Evolutionary conservation across 75 land plant genomes (phyloP).

Genomic region (Cupressus sempervirens): DNA sequence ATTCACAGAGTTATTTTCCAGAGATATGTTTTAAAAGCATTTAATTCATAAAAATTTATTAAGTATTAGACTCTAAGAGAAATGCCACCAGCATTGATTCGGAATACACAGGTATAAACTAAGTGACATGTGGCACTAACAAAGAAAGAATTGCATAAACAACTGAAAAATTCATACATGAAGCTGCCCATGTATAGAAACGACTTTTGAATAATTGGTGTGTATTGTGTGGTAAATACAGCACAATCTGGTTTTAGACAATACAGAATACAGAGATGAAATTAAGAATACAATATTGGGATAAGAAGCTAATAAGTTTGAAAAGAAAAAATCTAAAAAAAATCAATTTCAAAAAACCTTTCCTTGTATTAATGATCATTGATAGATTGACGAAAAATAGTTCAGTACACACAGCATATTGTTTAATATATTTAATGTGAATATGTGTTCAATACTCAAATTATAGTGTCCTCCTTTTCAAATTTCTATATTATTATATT

Average conservation of each 20-base stretch:
- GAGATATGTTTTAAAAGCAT: not conserved
- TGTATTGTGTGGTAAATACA: not conserved
- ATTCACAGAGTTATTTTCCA: no score
- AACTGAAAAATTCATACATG: not conserved
- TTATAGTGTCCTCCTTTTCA: not conserved
- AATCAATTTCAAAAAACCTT: not conserved
- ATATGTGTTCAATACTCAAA: not conserved
- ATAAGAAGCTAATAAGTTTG: not conserved
- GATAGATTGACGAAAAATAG: not conserved
- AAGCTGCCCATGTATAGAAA: not conserved
- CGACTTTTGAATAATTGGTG: not conserved
- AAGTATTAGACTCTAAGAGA: not conserved
- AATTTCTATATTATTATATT: not conserved
- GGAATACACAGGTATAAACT: not conserved
- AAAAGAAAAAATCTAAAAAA: not conserved
- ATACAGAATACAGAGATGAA: not conserved
- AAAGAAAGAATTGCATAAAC: not conserved
- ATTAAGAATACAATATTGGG: not conserved
- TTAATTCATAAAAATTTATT: no score
- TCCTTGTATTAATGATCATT: not conserved
- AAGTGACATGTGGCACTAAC: not conserved
- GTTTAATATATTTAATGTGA: not conserved
- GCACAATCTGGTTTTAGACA: not conserved
- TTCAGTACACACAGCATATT: not conserved
- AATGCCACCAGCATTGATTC: not conserved